phyloP scores from a whole-genome alignment of 306 rosid species.

The Parietaria judaica region DNA sequence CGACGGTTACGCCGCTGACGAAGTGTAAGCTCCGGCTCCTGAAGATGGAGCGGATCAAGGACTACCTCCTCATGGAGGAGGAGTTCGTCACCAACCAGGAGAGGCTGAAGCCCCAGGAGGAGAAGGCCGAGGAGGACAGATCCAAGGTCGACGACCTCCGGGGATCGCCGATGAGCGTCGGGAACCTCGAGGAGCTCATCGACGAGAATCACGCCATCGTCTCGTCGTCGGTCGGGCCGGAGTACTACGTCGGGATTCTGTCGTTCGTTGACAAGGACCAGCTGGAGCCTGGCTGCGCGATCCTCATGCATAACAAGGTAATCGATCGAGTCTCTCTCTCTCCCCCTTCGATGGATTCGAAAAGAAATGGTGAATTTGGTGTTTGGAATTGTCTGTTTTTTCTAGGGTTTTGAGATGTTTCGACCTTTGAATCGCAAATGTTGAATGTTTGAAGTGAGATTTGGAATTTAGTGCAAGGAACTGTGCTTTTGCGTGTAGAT shows the following conservation, averaged over 20 bases:
- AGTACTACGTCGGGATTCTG: constrained; percentile 83
- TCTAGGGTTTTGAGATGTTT: not conserved
- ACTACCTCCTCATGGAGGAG: constrained; percentile 87
- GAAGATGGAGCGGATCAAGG: constrained; percentile 86
- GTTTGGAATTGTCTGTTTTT: not conserved
- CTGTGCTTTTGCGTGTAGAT: not conserved
- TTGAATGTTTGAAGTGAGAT: no score
- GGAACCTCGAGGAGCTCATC: constrained; percentile 81
- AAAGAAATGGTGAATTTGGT: not conserved
- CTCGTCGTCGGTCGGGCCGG: constrained; percentile 95
- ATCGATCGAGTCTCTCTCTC: constrained; percentile 9
- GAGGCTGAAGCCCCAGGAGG: constrained; percentile 91
- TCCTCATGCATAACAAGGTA: constrained; percentile 97
- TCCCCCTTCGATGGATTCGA: not conserved
- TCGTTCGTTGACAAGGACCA: constrained; percentile 98
- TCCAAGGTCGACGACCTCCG: constrained; percentile 96
- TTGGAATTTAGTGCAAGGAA: no score
- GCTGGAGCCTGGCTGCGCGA: constrained; percentile 93
- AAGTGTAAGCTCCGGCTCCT: constrained; percentile 81
- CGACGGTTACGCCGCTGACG: constrained; percentile 69
- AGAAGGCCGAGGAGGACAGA: constrained; percentile 96
- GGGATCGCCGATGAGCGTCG: constrained; percentile 98
- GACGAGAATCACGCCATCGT: constrained; percentile 97
- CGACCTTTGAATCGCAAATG: no score
- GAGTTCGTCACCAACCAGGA: constrained; percentile 94